Evolutionary conservation across 202 grass and related monocot genomes (phyloP), one percentile per base, ranked within the genome.

Genomic region (Panicum hallii): DNA sequence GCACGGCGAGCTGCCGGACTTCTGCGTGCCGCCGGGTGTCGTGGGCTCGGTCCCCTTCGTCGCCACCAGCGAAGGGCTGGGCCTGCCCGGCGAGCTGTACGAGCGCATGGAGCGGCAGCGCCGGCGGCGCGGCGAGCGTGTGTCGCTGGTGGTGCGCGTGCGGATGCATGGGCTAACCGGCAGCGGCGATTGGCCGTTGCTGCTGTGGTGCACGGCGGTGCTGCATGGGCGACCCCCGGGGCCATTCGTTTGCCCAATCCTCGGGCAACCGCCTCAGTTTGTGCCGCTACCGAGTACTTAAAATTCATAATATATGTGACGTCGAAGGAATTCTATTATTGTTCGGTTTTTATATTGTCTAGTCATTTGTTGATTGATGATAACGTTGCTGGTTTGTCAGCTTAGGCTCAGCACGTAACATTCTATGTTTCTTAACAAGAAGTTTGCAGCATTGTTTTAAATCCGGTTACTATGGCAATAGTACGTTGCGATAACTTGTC

Each of bases 101-200:
- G 82, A 77, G 23, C 62, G 72, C 49, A 84, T 84, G 82, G 63
- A 58, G 40, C 12, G 11, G 11, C 72, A 77, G 26, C 73, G 73
- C 22, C 63, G 15, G 71, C 73, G 40, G 19, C 46, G 11, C 10
- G 0, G n/a, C 2, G 82, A 84, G 15, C 40, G 73, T 26, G 73
- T 84, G 49, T 1, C 12, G 82, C 50, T 84, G 11, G 62, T 7
- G 26, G 73, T 84, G 63, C 49, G 48, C 40, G 50, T 77, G 40
- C 54, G 16, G 63, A 20, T 77, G 72, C 23, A 77, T 3, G 63
- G 32, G 16, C 4, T 74, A 3, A 36, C 28, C 32, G 30, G 62
- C 62, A 6, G 30, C 46, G 2, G 10, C 0, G 11, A 16, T 7
- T 19, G 17, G 1, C 13, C 41, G 0, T 28, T 60, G 63, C 36